Evolutionary conservation across 495 filamentous ascomycete genomes (phyloP).

Genomic region (Podospora anserina): DNA sequence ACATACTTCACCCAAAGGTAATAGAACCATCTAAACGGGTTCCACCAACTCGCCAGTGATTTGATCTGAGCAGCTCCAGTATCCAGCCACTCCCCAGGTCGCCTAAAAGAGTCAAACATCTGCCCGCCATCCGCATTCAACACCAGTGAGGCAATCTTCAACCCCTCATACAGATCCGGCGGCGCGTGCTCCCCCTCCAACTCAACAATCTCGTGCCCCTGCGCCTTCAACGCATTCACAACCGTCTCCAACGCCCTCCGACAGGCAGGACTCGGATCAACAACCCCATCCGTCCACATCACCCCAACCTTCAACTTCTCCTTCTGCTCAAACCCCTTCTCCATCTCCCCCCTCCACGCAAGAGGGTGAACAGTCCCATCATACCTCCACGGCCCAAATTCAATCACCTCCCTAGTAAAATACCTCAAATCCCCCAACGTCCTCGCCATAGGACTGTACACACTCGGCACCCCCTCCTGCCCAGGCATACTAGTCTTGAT

Average conservation of each 20-base stretch:
- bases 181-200: constrained; percentile 46
- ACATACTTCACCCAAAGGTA: constrained; percentile 86
- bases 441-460: constrained; percentile 91
- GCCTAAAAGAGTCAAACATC: constrained; percentile 74
- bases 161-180: constrained; percentile 66
- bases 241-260: constrained; percentile 68
- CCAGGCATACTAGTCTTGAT: constrained; percentile 88
- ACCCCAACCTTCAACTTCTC: constrained; percentile 69
- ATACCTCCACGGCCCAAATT: constrained; percentile 90
- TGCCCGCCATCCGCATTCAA: constrained; percentile 84
- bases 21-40: constrained; percentile 78
- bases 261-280: constrained; percentile 85
- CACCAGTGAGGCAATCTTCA: constrained; percentile 77
- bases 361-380: constrained; percentile 85
- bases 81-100: constrained; percentile 77
- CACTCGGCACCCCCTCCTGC: constrained; percentile 85
- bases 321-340: constrained; percentile 52
- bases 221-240: constrained; percentile 60
- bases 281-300: constrained; percentile 77
- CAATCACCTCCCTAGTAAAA: constrained; percentile 73
- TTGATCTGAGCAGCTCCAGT: constrained; percentile 71
- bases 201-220: constrained; percentile 76
- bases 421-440: constrained; percentile 82
- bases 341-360: constrained; percentile 64
- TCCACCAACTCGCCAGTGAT: constrained; percentile 67